A percentile compares a stretch with the other conserved stretches of the same genome.
Conservation (phyloP, 805 yeast genomes). For the Komagataella pseudopastoris region DNA sequence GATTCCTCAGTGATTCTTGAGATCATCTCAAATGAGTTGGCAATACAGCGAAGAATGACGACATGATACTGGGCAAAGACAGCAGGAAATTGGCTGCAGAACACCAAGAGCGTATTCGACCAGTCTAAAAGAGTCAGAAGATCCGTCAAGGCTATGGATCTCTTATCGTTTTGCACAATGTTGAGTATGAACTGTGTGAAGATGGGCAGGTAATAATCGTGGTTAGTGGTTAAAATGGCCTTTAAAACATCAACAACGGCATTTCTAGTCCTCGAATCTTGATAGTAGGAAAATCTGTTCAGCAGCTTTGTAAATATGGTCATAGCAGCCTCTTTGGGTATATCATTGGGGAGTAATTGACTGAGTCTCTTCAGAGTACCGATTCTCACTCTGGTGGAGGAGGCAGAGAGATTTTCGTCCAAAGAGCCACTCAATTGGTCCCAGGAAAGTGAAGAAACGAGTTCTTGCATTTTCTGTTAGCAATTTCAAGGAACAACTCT, state of each 20-base stretch:
- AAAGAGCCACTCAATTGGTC: not conserved
- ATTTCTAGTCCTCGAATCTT: slow-evolving; percentile 33
- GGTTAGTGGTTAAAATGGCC: slow-evolving; percentile 18
- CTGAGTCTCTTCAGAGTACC: slow-evolving; percentile 19
- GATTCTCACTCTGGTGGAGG: slow-evolving; percentile 23
- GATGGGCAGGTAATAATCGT: slow-evolving; percentile 3
- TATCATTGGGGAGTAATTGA: slow-evolving; percentile 12
- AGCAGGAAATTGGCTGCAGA: not conserved
- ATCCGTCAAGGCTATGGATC: slow-evolving; percentile 40
- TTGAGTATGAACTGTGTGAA: slow-evolving; percentile 11
- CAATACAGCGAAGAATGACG: slow-evolving; percentile 12
- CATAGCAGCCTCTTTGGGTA: slow-evolving; percentile 11
- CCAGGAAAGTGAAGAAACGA: not conserved
- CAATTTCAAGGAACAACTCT: not conserved
- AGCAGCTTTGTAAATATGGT: slow-evolving; percentile 23
- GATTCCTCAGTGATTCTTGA: slow-evolving; percentile 12
- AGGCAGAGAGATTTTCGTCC: slow-evolving; percentile 6
- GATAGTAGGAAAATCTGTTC: slow-evolving; percentile 29
- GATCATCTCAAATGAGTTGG: slow-evolving; percentile 11
- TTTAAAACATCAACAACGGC: slow-evolving; percentile 26
- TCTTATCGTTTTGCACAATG: slow-evolving; percentile 20
- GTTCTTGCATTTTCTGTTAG: not conserved
- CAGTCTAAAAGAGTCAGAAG: slow-evolving; percentile 45
- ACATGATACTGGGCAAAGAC: slow-evolving; percentile 10
- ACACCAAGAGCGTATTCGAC: slow-evolving; percentile 19